Base-by-base conservation (phyloP, 176 grass and related monocot species). In the Musa troglodytarum region DNA sequence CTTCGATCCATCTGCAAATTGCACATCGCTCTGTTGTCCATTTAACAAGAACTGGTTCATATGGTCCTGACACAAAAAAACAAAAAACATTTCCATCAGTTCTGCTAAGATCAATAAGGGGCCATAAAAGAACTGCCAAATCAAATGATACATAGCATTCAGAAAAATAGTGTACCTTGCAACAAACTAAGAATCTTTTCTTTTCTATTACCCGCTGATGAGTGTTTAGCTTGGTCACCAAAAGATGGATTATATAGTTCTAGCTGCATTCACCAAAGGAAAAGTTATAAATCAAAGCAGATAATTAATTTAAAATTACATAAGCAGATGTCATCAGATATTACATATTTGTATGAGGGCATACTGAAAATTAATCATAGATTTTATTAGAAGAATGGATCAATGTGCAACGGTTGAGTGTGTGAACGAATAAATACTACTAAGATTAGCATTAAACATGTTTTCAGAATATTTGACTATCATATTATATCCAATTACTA, bases 1-100 rank as follows among this genome's bases (percentile, higher is more conserved):
- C 95, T 76, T 94, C 90, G 85, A 99, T 85, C 95, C 95, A 93
- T 75, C 95, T 79, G 74, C 95, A 99, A 81, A 99, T 83, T 68
- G 95, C 90, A 78, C 95, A 98, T 53, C 84, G 82, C 82, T 98
- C 95, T 52, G 95, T 98, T 81, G 88, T 91, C 95, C 95, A 98
- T 86, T 90, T 98, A 79, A 77, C 86, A 76, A 80, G 74, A 14
- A 98, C 82, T 79, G 95, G 88, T 77, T 73, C 84, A 63, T 91
- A 98, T 75, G 87, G 52, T 80, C 89, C 89, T 89, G 85, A 80
- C 49, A 69, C 53, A 53, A 25, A 28, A 28, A 28, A 28, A 17
- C 52, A 28, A 26, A 19, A n/a, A 77, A 80, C 2, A 17, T 19
- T 68, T 52, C 5, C 17, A 21, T 15, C 25, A 17, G 19, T 53